phyloP scores from a whole-genome alignment of 164 flowering plant species.

The Stephania yunnanensis region DNA sequence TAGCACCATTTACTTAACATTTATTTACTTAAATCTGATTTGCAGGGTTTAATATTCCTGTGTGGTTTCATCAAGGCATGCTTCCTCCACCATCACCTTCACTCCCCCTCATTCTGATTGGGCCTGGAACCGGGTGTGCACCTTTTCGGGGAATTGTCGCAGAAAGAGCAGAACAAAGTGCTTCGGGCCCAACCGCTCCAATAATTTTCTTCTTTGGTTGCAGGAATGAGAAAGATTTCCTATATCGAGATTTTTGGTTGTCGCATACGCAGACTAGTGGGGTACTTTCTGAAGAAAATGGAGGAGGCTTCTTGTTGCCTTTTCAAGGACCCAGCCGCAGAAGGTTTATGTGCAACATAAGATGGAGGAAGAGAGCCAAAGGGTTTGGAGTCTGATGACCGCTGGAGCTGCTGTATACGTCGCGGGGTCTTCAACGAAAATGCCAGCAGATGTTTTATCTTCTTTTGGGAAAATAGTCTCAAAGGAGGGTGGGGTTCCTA shows the following conservation, averaged over 20 bases:
- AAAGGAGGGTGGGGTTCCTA: slow-evolving; percentile 55
- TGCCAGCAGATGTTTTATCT: slow-evolving; percentile 78
- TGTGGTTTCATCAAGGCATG: slow-evolving; percentile 71
- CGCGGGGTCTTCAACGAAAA: slow-evolving; percentile 91
- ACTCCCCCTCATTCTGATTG: slow-evolving; percentile 80
- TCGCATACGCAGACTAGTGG: slow-evolving; percentile 50
- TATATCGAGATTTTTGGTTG: slow-evolving; percentile 78
- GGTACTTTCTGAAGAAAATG: slow-evolving; percentile 71
- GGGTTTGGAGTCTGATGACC: slow-evolving; percentile 56
- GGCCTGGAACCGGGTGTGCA: slow-evolving; percentile 99
- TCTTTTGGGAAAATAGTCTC: slow-evolving; percentile 66
- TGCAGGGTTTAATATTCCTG: slow-evolving; percentile 64
- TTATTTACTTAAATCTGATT: slow-evolving; percentile 11
- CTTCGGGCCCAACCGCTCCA: slow-evolving; percentile 46
- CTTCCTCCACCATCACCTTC: slow-evolving; percentile 79
- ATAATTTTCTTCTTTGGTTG: slow-evolving; percentile 88
- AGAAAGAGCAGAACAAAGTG: slow-evolving; percentile 65
- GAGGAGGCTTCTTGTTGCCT: slow-evolving; percentile 93
- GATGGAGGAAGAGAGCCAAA: slow-evolving; percentile 59
- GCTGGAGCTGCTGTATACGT: slow-evolving; percentile 77
- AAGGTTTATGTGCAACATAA: slow-evolving; percentile 92
- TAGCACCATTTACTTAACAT: not conserved
- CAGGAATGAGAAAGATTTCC: slow-evolving; percentile 61
- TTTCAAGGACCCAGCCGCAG: slow-evolving; percentile 82
- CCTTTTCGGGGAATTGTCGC: slow-evolving; percentile 85